Conservation (phyloP, 2,329 filamentous ascomycete genomes). For the Dothistroma pini region DNA sequence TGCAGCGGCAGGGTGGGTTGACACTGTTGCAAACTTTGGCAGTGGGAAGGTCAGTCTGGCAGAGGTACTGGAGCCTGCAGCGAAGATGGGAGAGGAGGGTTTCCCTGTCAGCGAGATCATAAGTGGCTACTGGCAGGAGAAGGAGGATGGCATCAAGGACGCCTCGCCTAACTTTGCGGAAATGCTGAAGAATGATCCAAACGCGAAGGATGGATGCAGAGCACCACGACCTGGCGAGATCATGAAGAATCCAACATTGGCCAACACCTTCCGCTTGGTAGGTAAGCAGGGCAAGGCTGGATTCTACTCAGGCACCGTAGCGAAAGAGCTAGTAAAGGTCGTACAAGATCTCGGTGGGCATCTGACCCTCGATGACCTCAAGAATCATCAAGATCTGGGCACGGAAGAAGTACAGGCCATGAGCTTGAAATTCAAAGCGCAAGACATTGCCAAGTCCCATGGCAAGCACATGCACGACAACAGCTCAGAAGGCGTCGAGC, state of each 20-base stretch:
- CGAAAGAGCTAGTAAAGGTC: conserved; percentile 74
- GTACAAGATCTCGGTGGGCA: conserved; percentile 72
- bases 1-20: conserved; percentile 88
- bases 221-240: conserved; percentile 79
- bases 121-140: conserved; percentile 62
- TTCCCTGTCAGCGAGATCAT: conserved; percentile 85
- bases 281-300: conserved; percentile 80
- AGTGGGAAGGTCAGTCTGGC: conserved; percentile 76
- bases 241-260: conserved; percentile 79
- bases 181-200: conserved; percentile 73
- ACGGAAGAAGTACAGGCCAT: conserved; percentile 83
- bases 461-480: conserved; percentile 43
- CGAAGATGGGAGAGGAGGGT: conserved; percentile 79
- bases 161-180: conserved; percentile 85
- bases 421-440: conserved; percentile 54
- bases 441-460: conserved; percentile 57
- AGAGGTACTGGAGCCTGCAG: conserved; percentile 77
- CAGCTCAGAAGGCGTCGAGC: conserved; percentile 60
- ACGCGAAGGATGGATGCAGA: conserved; percentile 64
- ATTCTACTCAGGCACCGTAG: conserved; percentile 84
- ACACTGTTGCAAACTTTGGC: conserved; percentile 82
- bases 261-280: conserved; percentile 73
- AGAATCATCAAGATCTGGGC: conserved; percentile 67
- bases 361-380: conserved; percentile 74
- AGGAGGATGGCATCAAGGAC: conserved; percentile 60